A percentile compares a stretch with the other conserved stretches of the same genome.
Evolutionary conservation across 495 filamentous ascomycete species (phyloP).

Genomic region (Hypoxylon lienhwacheense): DNA sequence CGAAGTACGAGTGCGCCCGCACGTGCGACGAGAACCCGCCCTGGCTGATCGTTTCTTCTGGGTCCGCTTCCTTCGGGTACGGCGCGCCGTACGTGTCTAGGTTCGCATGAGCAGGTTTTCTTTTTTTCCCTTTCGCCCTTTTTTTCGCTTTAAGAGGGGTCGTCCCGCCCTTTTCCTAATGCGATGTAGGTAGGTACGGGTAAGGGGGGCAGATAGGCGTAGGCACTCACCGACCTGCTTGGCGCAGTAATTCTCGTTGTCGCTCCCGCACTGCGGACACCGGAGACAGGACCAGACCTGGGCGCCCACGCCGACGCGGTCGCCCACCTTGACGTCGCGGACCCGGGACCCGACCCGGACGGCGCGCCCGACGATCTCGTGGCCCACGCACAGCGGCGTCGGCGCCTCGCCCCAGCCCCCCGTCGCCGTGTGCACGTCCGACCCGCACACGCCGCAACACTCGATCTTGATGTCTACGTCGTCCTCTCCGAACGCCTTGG

Average conservation of each 20-base stretch:
- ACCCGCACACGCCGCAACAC: conserved; percentile 76
- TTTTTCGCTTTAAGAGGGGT: too few species aligned
- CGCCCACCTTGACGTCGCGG: conserved; percentile 63
- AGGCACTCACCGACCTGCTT: conserved; percentile 52
- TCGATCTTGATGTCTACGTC: conserved; percentile 48
- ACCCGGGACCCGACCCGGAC: conserved; percentile 71
- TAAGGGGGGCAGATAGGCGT: background rate
- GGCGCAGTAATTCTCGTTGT: conserved; percentile 81
- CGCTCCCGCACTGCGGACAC: conserved; percentile 46
- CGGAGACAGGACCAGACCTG: conserved; percentile 73
- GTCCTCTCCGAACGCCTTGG: conserved; percentile 74
- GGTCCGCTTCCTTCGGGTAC: conserved; percentile 53
- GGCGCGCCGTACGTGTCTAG: conserved; percentile 61
- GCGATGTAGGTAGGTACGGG: background rate
- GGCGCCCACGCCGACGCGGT: conserved; percentile 79
- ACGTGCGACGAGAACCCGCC: conserved; percentile 57
- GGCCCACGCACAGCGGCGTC: conserved; percentile 71
- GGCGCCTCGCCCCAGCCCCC: conserved; percentile 72
- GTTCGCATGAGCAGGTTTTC: background rate
- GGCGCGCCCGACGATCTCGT: conserved; percentile 73
- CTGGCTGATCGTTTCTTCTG: conserved; percentile 35
- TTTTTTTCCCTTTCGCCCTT: background rate
- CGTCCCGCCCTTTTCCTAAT: background rate
- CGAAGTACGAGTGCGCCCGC: conserved; percentile 74
- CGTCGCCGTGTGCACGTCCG: conserved; percentile 76